Base-by-base conservation (phyloP, 1,284 basidiomycete species). In the Ganoderma meredithae region DNA sequence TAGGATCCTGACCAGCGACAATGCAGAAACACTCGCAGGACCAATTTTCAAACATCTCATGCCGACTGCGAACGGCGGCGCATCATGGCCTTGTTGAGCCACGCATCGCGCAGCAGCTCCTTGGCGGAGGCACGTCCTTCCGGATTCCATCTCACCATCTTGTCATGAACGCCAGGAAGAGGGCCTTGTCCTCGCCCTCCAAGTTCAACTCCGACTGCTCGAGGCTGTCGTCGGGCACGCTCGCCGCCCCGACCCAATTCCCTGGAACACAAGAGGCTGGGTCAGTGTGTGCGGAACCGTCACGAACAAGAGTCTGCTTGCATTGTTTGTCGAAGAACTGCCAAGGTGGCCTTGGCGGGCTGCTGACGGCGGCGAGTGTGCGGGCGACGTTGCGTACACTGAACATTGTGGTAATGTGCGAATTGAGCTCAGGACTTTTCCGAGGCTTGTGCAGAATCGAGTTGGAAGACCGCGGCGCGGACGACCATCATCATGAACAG, bases 281-380 rank as follows among this genome's bases (percentile, higher is more conserved):
- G 36, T 36, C 36, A 36, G 36, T 6, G 6, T 36, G 36, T 36
- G 36, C 36, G 36, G 36, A 6, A 36, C 36, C 6, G 36, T 7
- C 36, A 6, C 1, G 9, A 9, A 36, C 6, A 7, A 36, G 36
- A 36, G 3, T 6, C 36, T 36, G 0, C 5, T 63, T 62, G 68
- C 72, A 70, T 53, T 68, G 60, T 52, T 62, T 52, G 56, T 73
- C 63, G 33, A 71, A 71, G 60, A 63, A 73, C 36, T 65, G 40
- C 65, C 39, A 61, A 33, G 59, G 64, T 15, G 64, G 47, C 36
- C 64, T 43, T 15, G 36, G 36, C 6, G n/a, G 36, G 31, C 44
- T 15, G 5, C 31, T 40, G n/a, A 52, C 25, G 22, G 36, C 47
- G 10, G 47, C 31, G 17, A 61, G 22, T 31, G 17, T 27, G 31